These are phyloP conservation scores for Neoboletus subvelutipes DNA, from an alignment of 768 basidiomycete species.

Conservation along the genomic window DNA sequence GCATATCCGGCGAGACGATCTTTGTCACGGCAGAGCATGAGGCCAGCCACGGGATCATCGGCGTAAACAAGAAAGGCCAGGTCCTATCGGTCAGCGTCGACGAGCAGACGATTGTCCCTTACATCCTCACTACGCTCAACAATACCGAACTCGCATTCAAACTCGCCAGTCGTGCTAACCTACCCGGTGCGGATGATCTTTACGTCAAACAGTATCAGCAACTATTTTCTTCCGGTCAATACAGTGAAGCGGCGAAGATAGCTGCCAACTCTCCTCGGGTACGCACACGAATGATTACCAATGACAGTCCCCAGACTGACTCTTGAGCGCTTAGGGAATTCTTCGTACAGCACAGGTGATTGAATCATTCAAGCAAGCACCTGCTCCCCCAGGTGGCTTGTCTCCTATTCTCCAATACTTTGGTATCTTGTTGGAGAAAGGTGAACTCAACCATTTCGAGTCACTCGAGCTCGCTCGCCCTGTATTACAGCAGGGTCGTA, in stretches of 20 bases:
- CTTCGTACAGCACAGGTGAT: conserved; percentile 93
- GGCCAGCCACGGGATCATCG: conserved; percentile 91
- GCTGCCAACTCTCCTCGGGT: conserved; percentile 96
- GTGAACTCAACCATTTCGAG: conserved; percentile 95
- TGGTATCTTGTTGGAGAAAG: conserved; percentile 97
- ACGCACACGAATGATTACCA: conserved; percentile 23
- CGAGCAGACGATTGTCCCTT: conserved; percentile 94
- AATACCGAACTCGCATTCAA: conserved; percentile 98
- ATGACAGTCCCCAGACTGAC: background rate
- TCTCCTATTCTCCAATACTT: conserved; percentile 98
- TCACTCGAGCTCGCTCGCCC: conserved; percentile 95
- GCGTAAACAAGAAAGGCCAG: conserved; percentile 99
- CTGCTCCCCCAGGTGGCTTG: conserved; percentile 84
- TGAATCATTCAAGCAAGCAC: conserved; percentile 95
- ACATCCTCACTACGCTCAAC: conserved; percentile 90
- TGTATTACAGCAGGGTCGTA: conserved; percentile 92
- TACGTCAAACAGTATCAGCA: conserved; percentile 94
- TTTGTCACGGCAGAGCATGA: conserved; percentile 98
- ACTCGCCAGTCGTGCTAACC: conserved; percentile 90
- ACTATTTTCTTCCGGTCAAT: conserved; percentile 86
- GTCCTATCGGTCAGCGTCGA: conserved; percentile 96
- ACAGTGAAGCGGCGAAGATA: conserved; percentile 92
- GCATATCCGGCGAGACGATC: conserved; percentile 98
- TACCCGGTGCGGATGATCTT: conserved; percentile 96
- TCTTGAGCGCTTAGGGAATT: conserved; percentile 61